Evolutionary conservation across 2,329 filamentous ascomycete genomes (phyloP).

Genomic region (Trichoderma koningiopsis): DNA sequence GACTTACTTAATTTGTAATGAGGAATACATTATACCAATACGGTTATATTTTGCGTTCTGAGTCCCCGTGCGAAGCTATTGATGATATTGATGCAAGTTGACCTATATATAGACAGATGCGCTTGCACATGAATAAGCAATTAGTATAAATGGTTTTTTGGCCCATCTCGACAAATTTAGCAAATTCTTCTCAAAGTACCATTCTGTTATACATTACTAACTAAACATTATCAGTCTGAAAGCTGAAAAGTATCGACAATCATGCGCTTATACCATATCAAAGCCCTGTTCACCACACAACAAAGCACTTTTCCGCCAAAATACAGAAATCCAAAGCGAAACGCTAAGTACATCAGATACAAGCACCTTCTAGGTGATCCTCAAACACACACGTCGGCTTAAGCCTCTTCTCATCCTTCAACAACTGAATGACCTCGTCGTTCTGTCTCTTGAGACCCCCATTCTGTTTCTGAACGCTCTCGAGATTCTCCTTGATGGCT

Average conservation of each 20-base stretch:
- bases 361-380: background rate
- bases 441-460: background rate
- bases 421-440: background rate
- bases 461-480: background rate
- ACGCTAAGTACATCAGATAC: background rate
- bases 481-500: background rate
- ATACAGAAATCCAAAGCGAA: background rate
- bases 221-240: background rate
- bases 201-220: background rate
- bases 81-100: background rate
- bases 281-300: background rate
- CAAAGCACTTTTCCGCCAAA: background rate
- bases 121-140: background rate
- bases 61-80: background rate
- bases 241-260: background rate
- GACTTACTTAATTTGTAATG: constrained; percentile 3
- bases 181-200: background rate
- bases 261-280: background rate
- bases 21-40: background rate
- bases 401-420: background rate
- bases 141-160: background rate
- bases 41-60: background rate
- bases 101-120: background rate
- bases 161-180: background rate
- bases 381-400: background rate